Conservation (phyloP, 2,329 filamentous ascomycete species). For the Aspergillus ochraceus region DNA sequence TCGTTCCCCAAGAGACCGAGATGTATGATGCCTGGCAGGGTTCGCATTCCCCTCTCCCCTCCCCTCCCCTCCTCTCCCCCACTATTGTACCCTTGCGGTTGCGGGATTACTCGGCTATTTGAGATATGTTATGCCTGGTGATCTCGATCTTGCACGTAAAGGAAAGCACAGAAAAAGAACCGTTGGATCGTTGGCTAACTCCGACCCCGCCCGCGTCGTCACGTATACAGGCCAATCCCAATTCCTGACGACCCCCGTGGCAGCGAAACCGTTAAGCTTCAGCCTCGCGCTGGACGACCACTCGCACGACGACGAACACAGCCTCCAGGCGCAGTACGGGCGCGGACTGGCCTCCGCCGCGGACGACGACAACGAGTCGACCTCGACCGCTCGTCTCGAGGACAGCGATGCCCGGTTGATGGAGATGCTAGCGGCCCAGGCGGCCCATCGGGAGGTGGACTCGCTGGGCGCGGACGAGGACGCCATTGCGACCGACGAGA, state of each 20-base stretch:
- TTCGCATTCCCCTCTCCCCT: constrained; percentile 43
- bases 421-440: constrained; percentile 94
- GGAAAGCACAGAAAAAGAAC: too few species aligned
- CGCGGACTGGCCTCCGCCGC: constrained; percentile 22
- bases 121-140: too few species aligned
- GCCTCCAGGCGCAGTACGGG: constrained; percentile 34
- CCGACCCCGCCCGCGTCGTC: not conserved
- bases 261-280: constrained; percentile 82
- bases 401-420: constrained; percentile 87
- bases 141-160: too few species aligned
- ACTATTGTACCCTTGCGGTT: not conserved
- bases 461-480: constrained; percentile 76
- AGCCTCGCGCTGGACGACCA: constrained; percentile 80
- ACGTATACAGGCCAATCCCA: constrained; percentile 76
- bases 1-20: constrained; percentile 79
- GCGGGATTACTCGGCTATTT: too few species aligned
- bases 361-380: constrained; percentile 26
- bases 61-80: constrained; percentile 4
- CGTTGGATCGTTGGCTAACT: constrained; percentile 1
- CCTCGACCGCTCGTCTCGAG: constrained; percentile 56
- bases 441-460: constrained; percentile 72
- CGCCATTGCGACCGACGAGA: constrained; percentile 71
- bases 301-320: constrained; percentile 64
- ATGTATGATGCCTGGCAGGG: constrained; percentile 99
- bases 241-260: constrained; percentile 82